Evolutionary conservation across 2,329 filamentous ascomycete species (phyloP), one percentile per base, ranked within the genome.

Genomic region (Davidsoniella eucalypti): DNA sequence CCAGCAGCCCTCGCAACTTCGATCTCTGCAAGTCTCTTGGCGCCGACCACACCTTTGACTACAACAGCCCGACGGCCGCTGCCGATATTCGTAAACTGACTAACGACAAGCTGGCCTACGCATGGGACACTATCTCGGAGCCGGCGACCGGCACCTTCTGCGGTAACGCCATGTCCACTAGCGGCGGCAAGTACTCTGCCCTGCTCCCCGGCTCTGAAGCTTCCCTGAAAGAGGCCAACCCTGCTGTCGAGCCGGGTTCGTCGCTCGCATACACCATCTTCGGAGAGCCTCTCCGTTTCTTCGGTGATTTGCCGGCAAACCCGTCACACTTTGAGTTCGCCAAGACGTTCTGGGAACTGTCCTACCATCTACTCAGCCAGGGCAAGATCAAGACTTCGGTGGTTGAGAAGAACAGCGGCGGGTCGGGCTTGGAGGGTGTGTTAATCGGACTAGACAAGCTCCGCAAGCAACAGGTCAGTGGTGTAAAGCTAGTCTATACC

Each of bases 41-140:
- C 17, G 72, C 71, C 5, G 66, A 67, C 21, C 57, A 59, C 3
- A 64, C 62, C 23, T 69, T 73, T 52, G 69, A 76, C 61, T 71
- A 75, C 60, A 53, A 55, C 47, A 53, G 54, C 23, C 53, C 57
- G n/a, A 53, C 53, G 6, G 54, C 55, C 3, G 58, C 54, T 7
- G 52, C 49, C 4, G 56, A 61, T 39, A 61, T 64, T 43, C 56
- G 55, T 44, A 49, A 54, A 16, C 50, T 53, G 39, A 59, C 61
- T 0, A 40, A 50, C 37, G 56, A 59, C 47, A 47, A 38, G 7
- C 56, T 62, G 8, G 55, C 50, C 37, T 54, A 58, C 26, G 59
- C 57, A 3, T 59, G 59, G 57, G 60, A 62, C 55, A 57, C 55
- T 52, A 52, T 54, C 40, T 33, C 50, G n/a, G 36, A 18, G 12